These are phyloP conservation scores for Pyricularia sp. DNA, from an alignment of 2,329 filamentous ascomycete genomes.

Conservation along the genomic window DNA sequence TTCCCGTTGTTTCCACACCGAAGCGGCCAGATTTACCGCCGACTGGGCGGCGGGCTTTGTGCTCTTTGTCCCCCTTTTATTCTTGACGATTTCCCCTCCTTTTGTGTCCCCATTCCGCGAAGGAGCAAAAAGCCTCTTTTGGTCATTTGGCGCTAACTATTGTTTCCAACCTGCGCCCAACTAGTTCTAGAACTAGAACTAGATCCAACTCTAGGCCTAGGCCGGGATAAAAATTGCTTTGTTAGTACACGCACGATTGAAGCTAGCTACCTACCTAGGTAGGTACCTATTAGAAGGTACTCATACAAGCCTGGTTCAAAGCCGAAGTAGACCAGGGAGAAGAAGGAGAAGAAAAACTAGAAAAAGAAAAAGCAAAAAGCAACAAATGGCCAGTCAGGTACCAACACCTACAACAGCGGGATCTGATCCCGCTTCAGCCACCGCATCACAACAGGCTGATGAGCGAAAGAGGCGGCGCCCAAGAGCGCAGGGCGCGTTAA, in stretches of 20 bases:
- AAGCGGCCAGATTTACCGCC: not conserved
- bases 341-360: not conserved
- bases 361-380: not conserved
- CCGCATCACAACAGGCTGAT: not conserved
- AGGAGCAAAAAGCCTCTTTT: not conserved
- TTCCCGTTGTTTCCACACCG: not conserved
- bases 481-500: not conserved
- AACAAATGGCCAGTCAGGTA: not conserved
- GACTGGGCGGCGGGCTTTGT: not conserved
- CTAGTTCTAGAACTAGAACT: not conserved
- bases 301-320: not conserved
- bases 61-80: not conserved
- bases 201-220: too few relatives aligned
- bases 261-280: not conserved
- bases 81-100: not conserved
- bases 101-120: not conserved
- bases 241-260: not conserved
- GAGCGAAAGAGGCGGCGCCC: not conserved
- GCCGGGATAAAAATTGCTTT: not conserved
- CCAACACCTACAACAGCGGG: not conserved
- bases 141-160: not conserved
- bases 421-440: not conserved
- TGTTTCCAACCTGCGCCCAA: not conserved
- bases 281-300: not conserved
- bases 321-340: not conserved